Conservation (phyloP, 2,329 filamentous ascomycete genomes). For the Aaosphaeria arxii region DNA sequence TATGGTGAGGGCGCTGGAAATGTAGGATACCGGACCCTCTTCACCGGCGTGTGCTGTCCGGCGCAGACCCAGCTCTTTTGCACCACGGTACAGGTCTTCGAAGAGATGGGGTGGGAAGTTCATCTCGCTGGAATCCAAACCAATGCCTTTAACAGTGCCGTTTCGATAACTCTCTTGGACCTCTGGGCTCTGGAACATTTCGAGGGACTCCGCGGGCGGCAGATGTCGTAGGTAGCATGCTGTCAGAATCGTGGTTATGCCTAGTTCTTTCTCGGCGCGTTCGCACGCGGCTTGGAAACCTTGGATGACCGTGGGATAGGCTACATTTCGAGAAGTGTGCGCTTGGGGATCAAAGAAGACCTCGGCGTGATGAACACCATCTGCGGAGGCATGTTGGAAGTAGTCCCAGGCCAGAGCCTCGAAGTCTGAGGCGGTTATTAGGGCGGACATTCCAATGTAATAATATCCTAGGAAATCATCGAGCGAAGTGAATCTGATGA, state of each 20-base stretch:
- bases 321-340: constrained; percentile 62
- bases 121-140: constrained; percentile 62
- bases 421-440: constrained; percentile 65
- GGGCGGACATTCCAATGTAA: constrained; percentile 71
- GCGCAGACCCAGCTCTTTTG: constrained; percentile 51
- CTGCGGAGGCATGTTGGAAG: constrained; percentile 60
- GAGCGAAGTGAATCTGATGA: constrained; percentile 59
- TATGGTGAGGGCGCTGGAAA: constrained; percentile 60
- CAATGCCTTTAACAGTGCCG: constrained; percentile 60
- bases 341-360: constrained; percentile 81
- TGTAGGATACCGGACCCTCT: constrained; percentile 67
- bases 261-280: constrained; percentile 61
- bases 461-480: constrained; percentile 79
- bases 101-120: constrained; percentile 53
- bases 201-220: constrained; percentile 56
- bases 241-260: constrained; percentile 64
- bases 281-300: constrained; percentile 62
- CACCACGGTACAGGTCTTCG: constrained; percentile 58
- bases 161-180: constrained; percentile 45
- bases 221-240: constrained; percentile 72
- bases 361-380: constrained; percentile 70
- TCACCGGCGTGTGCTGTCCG: constrained; percentile 76
- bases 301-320: constrained; percentile 60
- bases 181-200: constrained; percentile 45
- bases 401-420: constrained; percentile 71